Conservation (phyloP, 176 grass and related monocot species). For the Triticum aestivum region DNA sequence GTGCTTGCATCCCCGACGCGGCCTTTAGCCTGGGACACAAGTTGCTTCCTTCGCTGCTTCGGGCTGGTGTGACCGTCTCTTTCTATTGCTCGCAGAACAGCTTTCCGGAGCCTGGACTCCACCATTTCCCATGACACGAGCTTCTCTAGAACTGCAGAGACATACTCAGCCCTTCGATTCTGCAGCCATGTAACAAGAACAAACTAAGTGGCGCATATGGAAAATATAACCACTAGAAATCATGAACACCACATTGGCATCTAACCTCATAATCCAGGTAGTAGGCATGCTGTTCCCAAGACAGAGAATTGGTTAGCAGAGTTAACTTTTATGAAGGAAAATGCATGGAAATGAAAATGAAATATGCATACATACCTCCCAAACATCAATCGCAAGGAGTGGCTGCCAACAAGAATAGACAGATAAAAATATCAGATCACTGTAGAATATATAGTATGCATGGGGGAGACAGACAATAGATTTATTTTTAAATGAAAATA, state of each 20-base stretch:
- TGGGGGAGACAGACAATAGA: background rate
- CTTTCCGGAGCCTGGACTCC: constrained; percentile 50
- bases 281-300: constrained; percentile 66
- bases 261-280: constrained; percentile 92
- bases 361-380: constrained; percentile 64
- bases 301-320: constrained; percentile 32
- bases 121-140: constrained; percentile 86
- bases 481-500: background rate
- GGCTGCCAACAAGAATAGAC: constrained; percentile 62
- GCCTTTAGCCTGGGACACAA: background rate
- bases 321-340: background rate
- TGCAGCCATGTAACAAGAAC: constrained; percentile 26
- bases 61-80: constrained; percentile 31
- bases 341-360: background rate
- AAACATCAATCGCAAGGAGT: constrained; percentile 87
- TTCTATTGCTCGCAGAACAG: constrained; percentile 35
- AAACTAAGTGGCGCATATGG: background rate
- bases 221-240: background rate
- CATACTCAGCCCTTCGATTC: constrained; percentile 74
- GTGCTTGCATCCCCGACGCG: background rate
- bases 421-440: constrained; percentile 33
- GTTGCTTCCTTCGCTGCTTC: constrained; percentile 33
- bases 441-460: background rate
- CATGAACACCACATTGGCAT: background rate
- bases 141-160: constrained; percentile 69